Evolutionary conservation across 495 filamentous ascomycete genomes (phyloP).

Genomic region (Pseudotulostoma volvatum): DNA sequence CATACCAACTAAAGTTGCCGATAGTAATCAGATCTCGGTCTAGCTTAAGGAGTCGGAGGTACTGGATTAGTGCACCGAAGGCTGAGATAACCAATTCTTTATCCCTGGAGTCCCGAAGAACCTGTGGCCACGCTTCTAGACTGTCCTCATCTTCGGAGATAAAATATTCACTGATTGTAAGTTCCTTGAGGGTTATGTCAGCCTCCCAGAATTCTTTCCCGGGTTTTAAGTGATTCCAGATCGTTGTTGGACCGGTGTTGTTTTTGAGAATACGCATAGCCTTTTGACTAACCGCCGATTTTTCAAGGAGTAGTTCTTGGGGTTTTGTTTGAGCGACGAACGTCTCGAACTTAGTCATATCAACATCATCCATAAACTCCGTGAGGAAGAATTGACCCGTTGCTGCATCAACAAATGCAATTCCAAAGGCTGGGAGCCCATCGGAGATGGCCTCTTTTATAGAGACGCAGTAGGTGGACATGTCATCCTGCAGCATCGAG

Average conservation of each 20-base stretch:
- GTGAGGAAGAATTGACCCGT: slow-evolving; percentile 90
- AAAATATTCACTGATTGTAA: slow-evolving; percentile 74
- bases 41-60: slow-evolving; percentile 74
- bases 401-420: slow-evolving; percentile 89
- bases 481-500: slow-evolving; percentile 94
- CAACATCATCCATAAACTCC: slow-evolving; percentile 80
- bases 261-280: slow-evolving; percentile 90
- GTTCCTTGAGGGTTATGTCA: slow-evolving; percentile 62
- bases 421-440: slow-evolving; percentile 68
- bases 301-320: slow-evolving; percentile 81
- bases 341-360: slow-evolving; percentile 96
- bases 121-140: slow-evolving; percentile 60
- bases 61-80: slow-evolving; percentile 77
- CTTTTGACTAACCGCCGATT: slow-evolving; percentile 66
- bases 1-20: slow-evolving; percentile 83
- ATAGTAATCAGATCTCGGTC: slow-evolving; percentile 77
- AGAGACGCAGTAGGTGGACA: slow-evolving; percentile 90
- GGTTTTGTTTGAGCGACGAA: slow-evolving; percentile 88
- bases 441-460: slow-evolving; percentile 79
- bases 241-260: slow-evolving; percentile 79
- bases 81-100: slow-evolving; percentile 85
- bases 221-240: slow-evolving; percentile 88
- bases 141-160: slow-evolving; percentile 41
- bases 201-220: slow-evolving; percentile 85
- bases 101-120: slow-evolving; percentile 53